phyloP scores from a whole-genome alignment of 306 rosid species.

The Lathyrus aphaca region DNA sequence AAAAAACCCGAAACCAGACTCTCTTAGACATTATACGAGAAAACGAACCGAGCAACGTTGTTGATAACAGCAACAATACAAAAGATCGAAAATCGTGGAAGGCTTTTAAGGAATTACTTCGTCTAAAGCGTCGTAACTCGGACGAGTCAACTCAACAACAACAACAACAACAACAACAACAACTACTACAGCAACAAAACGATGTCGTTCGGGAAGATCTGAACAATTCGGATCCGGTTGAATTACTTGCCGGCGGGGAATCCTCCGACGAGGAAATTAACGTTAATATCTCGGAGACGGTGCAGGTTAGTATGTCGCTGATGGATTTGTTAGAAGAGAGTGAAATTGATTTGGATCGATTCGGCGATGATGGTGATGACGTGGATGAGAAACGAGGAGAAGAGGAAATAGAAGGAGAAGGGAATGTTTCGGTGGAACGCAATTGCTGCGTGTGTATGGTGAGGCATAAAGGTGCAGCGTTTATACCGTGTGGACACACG shows the following conservation, averaged over 20 bases:
- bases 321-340: conserved; percentile 89
- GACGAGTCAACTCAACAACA: conserved; percentile 34
- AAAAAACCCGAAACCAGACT: conserved; percentile 50
- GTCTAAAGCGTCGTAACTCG: conserved; percentile 34
- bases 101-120: conserved; percentile 64
- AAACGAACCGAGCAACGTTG: conserved; percentile 21
- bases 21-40: conserved; percentile 68
- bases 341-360: conserved; percentile 45
- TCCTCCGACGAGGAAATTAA: conserved; percentile 22
- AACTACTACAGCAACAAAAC: background rate
- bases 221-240: background rate
- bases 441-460: conserved; percentile 95
- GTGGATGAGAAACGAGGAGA: background rate
- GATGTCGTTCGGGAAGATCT: conserved; percentile 5
- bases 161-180: background rate
- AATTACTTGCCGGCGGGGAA: background rate
- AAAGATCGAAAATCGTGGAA: conserved; percentile 67
- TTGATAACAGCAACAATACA: background rate
- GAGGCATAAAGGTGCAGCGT: conserved; percentile 80
- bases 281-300: conserved; percentile 6
- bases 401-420: background rate
- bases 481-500: conserved; percentile 87
- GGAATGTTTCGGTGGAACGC: conserved; percentile 33
- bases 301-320: conserved; percentile 68
- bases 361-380: conserved; percentile 36